phyloP scores from a whole-genome alignment of 1,139 yeast species.

The Taphrina communis region DNA sequence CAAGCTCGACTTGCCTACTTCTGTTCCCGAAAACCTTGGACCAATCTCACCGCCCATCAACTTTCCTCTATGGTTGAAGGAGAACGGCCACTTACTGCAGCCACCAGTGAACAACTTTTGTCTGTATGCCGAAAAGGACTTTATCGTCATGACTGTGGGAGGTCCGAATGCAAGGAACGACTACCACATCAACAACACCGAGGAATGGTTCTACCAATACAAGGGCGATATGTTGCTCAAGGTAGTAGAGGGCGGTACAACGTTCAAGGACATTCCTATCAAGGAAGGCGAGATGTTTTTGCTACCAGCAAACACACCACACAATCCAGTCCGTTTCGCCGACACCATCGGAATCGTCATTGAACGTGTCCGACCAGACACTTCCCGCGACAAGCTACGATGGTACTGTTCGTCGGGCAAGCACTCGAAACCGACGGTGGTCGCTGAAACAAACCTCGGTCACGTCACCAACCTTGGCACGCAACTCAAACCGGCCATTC shows the following conservation, averaged over 20 bases:
- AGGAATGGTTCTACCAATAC: slow-evolving; percentile 63
- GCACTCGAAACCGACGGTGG: slow-evolving; percentile 49
- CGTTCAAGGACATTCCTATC: slow-evolving; percentile 74
- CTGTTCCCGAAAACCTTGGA: slow-evolving; percentile 17
- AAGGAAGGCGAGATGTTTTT: slow-evolving; percentile 86
- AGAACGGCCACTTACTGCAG: slow-evolving; percentile 72
- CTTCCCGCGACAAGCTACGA: slow-evolving; percentile 67
- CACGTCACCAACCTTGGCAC: slow-evolving; percentile 84
- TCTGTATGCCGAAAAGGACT: slow-evolving; percentile 71
- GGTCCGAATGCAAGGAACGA: slow-evolving; percentile 95
- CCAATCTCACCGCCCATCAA: slow-evolving; percentile 54
- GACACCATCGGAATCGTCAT: slow-evolving; percentile 89
- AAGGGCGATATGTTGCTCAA: slow-evolving; percentile 68
- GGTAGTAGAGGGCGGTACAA: slow-evolving; percentile 74
- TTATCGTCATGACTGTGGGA: slow-evolving; percentile 91
- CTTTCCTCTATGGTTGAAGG: slow-evolving; percentile 74
- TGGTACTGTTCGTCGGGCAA: slow-evolving; percentile 84
- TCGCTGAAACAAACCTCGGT: slow-evolving; percentile 72
- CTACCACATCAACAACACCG: slow-evolving; percentile 91
- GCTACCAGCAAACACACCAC: slow-evolving; percentile 84
- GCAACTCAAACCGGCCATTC: slow-evolving; percentile 83
- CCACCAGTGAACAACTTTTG: slow-evolving; percentile 95
- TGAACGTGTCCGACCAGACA: slow-evolving; percentile 88
- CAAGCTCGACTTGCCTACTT: slow-evolving; percentile 23
- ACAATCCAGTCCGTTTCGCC: slow-evolving; percentile 84